phyloP scores from a whole-genome alignment of 768 basidiomycete genomes.

The Calocybe gangraenosa region DNA sequence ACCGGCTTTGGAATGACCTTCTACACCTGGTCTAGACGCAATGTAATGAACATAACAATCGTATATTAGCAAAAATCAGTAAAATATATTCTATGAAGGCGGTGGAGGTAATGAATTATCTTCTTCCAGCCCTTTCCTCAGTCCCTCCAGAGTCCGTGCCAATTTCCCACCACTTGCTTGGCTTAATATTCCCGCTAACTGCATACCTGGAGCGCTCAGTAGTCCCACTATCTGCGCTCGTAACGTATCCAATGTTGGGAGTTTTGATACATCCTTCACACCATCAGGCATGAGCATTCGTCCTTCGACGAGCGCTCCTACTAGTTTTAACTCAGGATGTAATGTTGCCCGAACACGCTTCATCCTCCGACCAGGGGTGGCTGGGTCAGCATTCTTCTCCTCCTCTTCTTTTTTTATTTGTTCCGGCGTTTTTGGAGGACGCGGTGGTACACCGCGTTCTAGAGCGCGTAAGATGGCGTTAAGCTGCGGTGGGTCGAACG shows the following conservation, averaged over 20 bases:
- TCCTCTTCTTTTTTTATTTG: conserved; percentile 45
- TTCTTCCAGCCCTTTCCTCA: conserved; percentile 45
- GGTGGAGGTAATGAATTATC: conserved; percentile 14
- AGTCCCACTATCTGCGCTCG: conserved; percentile 83
- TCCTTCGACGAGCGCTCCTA: conserved; percentile 80
- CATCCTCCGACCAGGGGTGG: conserved; percentile 65
- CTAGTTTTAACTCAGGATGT: conserved; percentile 63
- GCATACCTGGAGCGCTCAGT: conserved; percentile 68
- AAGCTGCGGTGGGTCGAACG: conserved; percentile 71
- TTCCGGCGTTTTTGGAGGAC: conserved; percentile 47
- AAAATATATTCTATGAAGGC: conserved; percentile 8
- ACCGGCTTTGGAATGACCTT: no score
- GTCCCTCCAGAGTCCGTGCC: conserved; percentile 70
- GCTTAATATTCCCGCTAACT: conserved; percentile 66
- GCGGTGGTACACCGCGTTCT: conserved; percentile 61
- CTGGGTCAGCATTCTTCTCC: conserved; percentile 59
- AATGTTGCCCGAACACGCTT: conserved; percentile 53
- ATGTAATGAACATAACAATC: neutral
- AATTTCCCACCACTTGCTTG: conserved; percentile 67
- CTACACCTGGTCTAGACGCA: no score
- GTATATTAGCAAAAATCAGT: conserved; percentile 4
- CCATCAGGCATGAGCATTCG: conserved; percentile 57
- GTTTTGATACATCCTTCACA: conserved; percentile 59
- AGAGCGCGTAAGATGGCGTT: conserved; percentile 62
- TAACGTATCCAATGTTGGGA: conserved; percentile 76